Evolutionary conservation across 371 early-diverging fungal genomes (phyloP).

Genomic region (Rhizomucor pusillus): DNA sequence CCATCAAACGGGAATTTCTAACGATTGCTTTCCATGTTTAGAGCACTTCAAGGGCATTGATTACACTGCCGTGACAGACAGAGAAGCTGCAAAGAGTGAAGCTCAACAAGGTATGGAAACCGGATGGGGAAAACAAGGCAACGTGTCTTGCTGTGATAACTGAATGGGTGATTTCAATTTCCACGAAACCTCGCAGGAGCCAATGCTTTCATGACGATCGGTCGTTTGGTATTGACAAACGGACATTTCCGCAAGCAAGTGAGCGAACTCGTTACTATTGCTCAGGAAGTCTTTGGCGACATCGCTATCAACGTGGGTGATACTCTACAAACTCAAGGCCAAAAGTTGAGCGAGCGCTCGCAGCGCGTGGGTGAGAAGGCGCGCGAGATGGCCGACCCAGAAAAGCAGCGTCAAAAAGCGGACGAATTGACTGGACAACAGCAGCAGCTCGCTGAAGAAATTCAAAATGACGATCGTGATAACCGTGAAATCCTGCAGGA

Average conservation of each 20-base stretch:
- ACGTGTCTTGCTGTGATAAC: neutral
- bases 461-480: neutral
- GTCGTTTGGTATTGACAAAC: slow-evolving; percentile 48
- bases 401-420: slow-evolving; percentile 4
- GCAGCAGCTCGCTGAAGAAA: neutral
- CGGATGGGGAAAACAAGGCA: neutral
- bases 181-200: slow-evolving; percentile 33
- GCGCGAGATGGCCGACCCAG: slow-evolving; percentile 14
- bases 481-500: neutral
- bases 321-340: slow-evolving; percentile 21
- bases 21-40: neutral
- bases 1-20: too few relatives aligned
- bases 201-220: slow-evolving; percentile 37
- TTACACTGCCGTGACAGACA: neutral
- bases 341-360: slow-evolving; percentile 11
- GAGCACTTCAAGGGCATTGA: slow-evolving; percentile 4
- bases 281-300: slow-evolving; percentile 50
- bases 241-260: slow-evolving; percentile 51
- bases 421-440: neutral
- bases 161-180: neutral
- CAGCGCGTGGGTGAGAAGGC: slow-evolving; percentile 5
- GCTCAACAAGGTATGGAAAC: slow-evolving; percentile 24
- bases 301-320: slow-evolving; percentile 29
- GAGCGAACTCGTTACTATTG: slow-evolving; percentile 44
- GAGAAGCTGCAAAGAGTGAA: slow-evolving; percentile 17